Percentiles rank a stretch among this genome's conserved stretches.
These are phyloP conservation scores for Crithidia brevicula DNA, from an alignment of 208 protist genomes.

Conservation along the genomic window DNA sequence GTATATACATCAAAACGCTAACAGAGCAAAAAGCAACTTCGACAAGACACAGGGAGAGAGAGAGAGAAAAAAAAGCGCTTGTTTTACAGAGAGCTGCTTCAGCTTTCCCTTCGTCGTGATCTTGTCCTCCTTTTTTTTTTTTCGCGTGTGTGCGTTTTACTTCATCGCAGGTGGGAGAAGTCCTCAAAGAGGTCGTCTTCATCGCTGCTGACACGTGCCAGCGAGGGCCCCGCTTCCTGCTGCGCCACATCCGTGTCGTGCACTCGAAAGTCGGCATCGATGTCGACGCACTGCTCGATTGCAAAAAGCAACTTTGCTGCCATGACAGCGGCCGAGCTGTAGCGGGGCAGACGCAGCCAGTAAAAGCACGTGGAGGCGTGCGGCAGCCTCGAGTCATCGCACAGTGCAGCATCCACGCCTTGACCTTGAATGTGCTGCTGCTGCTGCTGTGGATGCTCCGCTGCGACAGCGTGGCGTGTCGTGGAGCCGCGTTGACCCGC, in stretches of 20 bases:
- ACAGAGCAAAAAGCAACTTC: too few relatives aligned
- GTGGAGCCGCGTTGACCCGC: background rate
- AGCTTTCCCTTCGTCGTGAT: too few relatives aligned
- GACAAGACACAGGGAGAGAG: too few relatives aligned
- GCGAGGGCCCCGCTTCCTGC: constrained; percentile 53
- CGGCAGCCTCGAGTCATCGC: constrained; percentile 90
- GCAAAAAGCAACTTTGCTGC: constrained; percentile 94
- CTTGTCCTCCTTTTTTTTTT: constrained; percentile 8
- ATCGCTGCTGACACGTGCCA: constrained; percentile 59
- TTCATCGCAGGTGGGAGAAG: constrained; percentile 82
- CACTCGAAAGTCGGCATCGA: constrained; percentile 95
- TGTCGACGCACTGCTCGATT: constrained; percentile 95
- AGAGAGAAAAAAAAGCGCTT: too few relatives aligned
- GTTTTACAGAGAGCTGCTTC: too few relatives aligned
- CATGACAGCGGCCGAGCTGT: constrained; percentile 91
- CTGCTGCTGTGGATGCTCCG: background rate
- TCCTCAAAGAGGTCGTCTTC: constrained; percentile 91
- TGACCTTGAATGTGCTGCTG: background rate
- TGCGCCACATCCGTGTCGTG: constrained; percentile 62
- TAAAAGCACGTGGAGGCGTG: constrained; percentile 97
- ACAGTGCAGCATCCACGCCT: background rate
- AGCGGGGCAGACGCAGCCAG: constrained; percentile 92
- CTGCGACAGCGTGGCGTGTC: background rate
- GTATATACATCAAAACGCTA: too few relatives aligned
- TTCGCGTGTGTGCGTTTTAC: background rate